Base-by-base conservation (phyloP, 805 yeast species). In the Torulaspora franciscae region DNA sequence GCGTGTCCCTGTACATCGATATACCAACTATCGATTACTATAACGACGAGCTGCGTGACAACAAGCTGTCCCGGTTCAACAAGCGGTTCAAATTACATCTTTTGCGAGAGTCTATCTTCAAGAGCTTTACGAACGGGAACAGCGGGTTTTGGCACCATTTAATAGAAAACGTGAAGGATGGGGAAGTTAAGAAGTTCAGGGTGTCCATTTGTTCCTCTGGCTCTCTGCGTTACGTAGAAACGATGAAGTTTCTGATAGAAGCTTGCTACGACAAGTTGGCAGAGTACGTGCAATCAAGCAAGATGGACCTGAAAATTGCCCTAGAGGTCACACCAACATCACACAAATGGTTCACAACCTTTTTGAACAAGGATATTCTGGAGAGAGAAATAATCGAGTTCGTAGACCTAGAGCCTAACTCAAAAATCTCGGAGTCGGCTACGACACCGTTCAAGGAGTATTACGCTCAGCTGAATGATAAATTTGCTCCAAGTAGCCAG, bases 21-120 rank as follows among this genome's bases (percentile, higher is more conserved):
- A 61, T 64, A 7, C 67, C 68, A 1, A 55, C 66, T 6, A 62
- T 64, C 3, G 68, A 64, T 44, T 63, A 60, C 46, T 60, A 64
- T 47, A 61, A 56, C 33, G 66, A 63, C 49, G 64, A 62, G 45
- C 41, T 62, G 24, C 49, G 50, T 13, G 57, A 61, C 39, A 49
- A 48, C 10, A 58, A 54, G 45, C 46, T 61, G 15, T 55, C 62
- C 15, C 55, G 54, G 40, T 52, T 63, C 25, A 61, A 62, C 45
- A 61, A 50, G 42, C 57, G 54, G 42, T 56, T 63, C 37, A 64
- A 61, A 42, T 36, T 64, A 23, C 64, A 60, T 40, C 52, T 50
- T 25, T 42, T 63, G 40, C 56, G 54, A 39, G 52, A 56, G 11
- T 44, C 44, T 11, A 58, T 64, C 6, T 55, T 60, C 47, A 46